Base-by-base conservation (phyloP, 2,329 filamentous ascomycete species). In the Colletotrichum ledebouriae region DNA sequence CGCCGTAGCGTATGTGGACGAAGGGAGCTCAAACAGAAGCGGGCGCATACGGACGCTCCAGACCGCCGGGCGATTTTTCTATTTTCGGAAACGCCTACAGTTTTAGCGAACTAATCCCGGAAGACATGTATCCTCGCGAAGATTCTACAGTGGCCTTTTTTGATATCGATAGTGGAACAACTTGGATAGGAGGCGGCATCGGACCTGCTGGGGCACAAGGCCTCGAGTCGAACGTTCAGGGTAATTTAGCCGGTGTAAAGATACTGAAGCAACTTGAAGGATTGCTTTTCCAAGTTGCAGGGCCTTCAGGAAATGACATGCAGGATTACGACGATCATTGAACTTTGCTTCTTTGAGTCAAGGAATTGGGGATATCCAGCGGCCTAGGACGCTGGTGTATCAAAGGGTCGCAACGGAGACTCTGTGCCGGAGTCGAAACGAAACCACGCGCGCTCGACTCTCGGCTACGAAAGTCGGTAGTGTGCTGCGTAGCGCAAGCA, bases 201-300 rank as follows among this genome's bases (percentile, higher is more conserved):
- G 41, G 59, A 12, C 41, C 46, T 34, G 11, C n/a, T 39, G 33
- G 34, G 61, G 22, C 25, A 49, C 17, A n/a, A 17, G 33, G 55
- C 47, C 17, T 22, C 37, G 20, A 13, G 13, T 37, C 22, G 10
- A 53, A 47, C 37, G 41, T 42, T 56, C 63, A 50, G 39, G 34
- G 55, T 55, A 29, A 25, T 67, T 69, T 63, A 62, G 67, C 63
- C 57, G 46, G 29, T 62, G 49, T 25, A 52, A 29, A 63, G 39
- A 41, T 29, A 33, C 41, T 56, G 61, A 47, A 65, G 49, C 34
- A 29, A 41, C 39, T 59, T 56, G 44, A 62, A 6, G 6, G 7
- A 29, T 29, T 6, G 29, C 29, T 29, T 29, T 4, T 29, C 7
- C 6, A 29, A 29, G 25, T 46, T 53, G 52, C 42, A 60, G 47